These are phyloP conservation scores for Ophiostoma australiae DNA, from an alignment of 2,329 filamentous ascomycete species.

Conservation along the genomic window DNA sequence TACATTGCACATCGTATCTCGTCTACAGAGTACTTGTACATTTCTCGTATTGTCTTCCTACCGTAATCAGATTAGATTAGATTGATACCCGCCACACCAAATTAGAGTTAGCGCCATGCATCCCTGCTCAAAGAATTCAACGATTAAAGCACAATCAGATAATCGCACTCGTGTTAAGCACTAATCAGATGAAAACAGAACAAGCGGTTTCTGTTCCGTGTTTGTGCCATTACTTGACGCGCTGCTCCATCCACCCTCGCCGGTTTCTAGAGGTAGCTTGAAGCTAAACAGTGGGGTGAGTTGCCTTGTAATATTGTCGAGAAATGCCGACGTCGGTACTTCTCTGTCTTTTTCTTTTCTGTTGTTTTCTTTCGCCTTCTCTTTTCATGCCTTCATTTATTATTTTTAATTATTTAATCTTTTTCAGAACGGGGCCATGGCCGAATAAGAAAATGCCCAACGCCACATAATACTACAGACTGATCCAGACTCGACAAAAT, in stretches of 20 bases:
- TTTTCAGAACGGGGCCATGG: background rate
- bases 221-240: background rate
- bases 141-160: conserved; percentile 5
- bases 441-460: background rate
- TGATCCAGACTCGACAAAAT: background rate
- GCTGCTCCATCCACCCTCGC: background rate
- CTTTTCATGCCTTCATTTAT: no score
- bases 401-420: background rate
- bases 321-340: conserved; percentile 3
- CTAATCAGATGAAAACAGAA: background rate
- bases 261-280: background rate
- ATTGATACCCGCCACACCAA: conserved; percentile 16
- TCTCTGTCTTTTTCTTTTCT: background rate
- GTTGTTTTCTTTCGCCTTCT: background rate
- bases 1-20: background rate
- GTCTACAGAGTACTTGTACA: no score
- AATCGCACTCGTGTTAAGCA: background rate
- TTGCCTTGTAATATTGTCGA: background rate
- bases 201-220: background rate
- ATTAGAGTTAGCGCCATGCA: background rate
- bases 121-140: background rate
- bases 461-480: background rate
- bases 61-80: conserved; percentile 29
- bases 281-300: background rate
- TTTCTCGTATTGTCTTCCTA: background rate